Conservation (phyloP, 768 basidiomycete species). For the Boletellus ananas region DNA sequence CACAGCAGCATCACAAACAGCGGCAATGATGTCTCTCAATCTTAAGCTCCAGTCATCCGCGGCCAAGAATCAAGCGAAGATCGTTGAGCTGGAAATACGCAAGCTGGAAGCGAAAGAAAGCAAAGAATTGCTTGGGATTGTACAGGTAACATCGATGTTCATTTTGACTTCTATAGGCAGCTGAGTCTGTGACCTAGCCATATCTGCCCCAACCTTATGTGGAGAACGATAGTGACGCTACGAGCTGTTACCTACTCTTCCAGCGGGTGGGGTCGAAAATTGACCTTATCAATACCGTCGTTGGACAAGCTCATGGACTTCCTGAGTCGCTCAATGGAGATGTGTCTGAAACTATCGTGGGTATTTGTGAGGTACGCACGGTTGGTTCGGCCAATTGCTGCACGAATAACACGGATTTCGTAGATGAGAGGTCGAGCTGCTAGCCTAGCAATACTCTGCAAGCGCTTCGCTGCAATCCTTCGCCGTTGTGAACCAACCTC, state of each 20-base stretch:
- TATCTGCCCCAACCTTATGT: slow-evolving; percentile 90
- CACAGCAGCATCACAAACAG: slow-evolving; percentile 80
- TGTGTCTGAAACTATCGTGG: slow-evolving; percentile 85
- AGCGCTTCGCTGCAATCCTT: slow-evolving; percentile 84
- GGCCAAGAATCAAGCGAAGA: slow-evolving; percentile 84
- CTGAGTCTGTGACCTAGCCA: slow-evolving; percentile 44
- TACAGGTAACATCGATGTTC: slow-evolving; percentile 53
- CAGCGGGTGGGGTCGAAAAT: slow-evolving; percentile 82
- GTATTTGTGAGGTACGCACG: slow-evolving; percentile 79
- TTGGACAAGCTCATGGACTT: slow-evolving; percentile 78
- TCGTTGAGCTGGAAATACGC: slow-evolving; percentile 85
- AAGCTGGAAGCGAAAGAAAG: slow-evolving; percentile 82
- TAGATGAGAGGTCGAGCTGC: slow-evolving; percentile 85
- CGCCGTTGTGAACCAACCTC: slow-evolving; percentile 76
- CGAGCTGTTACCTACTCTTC: slow-evolving; percentile 90
- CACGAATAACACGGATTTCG: not conserved
- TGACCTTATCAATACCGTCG: slow-evolving; percentile 78
- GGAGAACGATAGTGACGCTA: slow-evolving; percentile 85
- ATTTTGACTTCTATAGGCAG: not conserved
- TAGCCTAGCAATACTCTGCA: slow-evolving; percentile 77
- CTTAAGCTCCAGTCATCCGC: slow-evolving; percentile 91
- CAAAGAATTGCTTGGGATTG: slow-evolving; percentile 72
- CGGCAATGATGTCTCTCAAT: slow-evolving; percentile 92
- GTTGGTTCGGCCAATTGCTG: not conserved
- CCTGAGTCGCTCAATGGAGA: slow-evolving; percentile 81